Base-by-base conservation (phyloP, 78 protist genomes). In the Acrasis kona region DNA sequence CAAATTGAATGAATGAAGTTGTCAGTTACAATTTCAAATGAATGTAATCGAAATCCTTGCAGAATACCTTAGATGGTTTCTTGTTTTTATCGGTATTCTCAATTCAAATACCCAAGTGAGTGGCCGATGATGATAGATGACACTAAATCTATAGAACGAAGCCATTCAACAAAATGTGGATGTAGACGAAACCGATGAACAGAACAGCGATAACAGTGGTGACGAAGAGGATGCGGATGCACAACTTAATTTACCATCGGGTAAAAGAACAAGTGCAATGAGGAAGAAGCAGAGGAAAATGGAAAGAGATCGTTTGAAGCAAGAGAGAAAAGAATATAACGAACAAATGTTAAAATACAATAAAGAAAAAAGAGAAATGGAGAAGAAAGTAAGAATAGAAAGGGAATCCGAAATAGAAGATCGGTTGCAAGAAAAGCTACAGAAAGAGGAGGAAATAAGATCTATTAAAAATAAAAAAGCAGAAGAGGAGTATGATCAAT, bases 221-320 rank as follows among this genome's bases (percentile, higher is more conserved):
- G 61, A 50, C 19, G 61, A 50, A 50, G 61, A 50, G 19, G 19
- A n/a, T 50, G 61, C 19, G 19, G 61, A 50, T n/a, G 71, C 19
- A 67, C 66, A 67, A 19, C n/a, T 30, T 67, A 19, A 19, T 67
- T 67, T 19, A 12, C 71, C 71, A 19, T 30, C n/a, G 71, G 19
- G 19, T 31, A 19, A 29, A 67, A 67, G 19, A 31, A 19, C 12
- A 30, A 67, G 50, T 27, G 39, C 30, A 77, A 8, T 83, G 89
- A 28, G 81, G 74, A 10, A 85, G 81, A 38, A n/a, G n/a, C n/a
- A n/a, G n/a, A n/a, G n/a, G n/a, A 85, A 79, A 65, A 28, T 75
- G 19, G 87, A 76, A n/a, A 85, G 81, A 41, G 39, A 81, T 30
- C 78, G 42, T 30, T 2, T 28, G 39, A 85, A 85, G 42, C 86